Evolutionary conservation across 73 alveolate species (phyloP).

Genomic region (Stentor roeselii): DNA sequence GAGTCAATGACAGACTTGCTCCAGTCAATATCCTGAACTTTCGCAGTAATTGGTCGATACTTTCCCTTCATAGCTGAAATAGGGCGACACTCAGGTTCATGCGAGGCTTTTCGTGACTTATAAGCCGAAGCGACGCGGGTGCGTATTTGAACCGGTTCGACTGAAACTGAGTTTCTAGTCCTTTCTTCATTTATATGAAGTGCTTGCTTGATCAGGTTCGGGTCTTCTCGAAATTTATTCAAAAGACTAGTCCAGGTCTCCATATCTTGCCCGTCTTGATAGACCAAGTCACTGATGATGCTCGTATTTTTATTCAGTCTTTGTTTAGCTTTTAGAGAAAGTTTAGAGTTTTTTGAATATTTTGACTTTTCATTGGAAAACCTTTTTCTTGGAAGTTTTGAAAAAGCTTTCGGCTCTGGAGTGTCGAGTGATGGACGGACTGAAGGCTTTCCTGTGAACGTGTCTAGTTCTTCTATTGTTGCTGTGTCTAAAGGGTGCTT

Average conservation of each 20-base stretch:
- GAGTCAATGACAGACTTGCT: conserved; percentile 1
- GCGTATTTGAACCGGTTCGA: neutral
- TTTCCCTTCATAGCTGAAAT: neutral
- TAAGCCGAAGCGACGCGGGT: neutral
- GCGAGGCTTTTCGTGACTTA: neutral
- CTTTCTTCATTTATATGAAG: neutral
- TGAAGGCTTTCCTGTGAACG: neutral
- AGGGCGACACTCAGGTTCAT: neutral
- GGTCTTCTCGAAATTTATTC: conserved; percentile 17
- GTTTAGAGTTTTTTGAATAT: neutral
- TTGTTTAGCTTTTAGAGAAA: neutral
- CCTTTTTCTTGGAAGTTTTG: neutral
- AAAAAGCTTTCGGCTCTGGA: neutral
- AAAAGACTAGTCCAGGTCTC: neutral
- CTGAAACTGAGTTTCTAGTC: neutral
- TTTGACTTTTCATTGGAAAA: neutral
- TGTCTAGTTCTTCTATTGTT: neutral
- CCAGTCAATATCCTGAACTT: neutral
- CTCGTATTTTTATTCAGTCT: neutral
- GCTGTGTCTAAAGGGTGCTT: neutral
- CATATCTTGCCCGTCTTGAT: neutral
- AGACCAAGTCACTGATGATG: neutral
- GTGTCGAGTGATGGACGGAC: neutral
- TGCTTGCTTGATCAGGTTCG: neutral
- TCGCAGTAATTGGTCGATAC: neutral